Evolutionary conservation across 116 monocot genomes (phyloP), one percentile per base, ranked within the genome.

Genomic region (Trichopus zeylanicus): DNA sequence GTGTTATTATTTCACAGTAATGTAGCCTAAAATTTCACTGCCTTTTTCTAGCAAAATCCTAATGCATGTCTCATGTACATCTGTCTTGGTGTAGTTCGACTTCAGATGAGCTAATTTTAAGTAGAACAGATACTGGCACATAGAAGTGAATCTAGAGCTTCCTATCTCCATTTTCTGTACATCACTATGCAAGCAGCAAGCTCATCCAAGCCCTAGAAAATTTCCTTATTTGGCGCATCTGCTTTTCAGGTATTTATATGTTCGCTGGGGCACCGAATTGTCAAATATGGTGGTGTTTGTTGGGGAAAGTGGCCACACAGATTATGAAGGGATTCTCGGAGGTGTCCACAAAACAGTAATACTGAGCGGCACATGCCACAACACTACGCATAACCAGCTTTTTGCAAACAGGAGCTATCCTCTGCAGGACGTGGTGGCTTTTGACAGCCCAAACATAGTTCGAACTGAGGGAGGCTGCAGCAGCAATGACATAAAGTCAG

Each of bases 321-420:
- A 98, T 69, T 91, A 87, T 31, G 91, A 98, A 38, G 88, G 85
- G 53, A 47, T 98, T 55, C 70, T 98, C 11, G 81, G 82, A 53
- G 98, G 98, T 5, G 72, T 87, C 20, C 91, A 88, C 69, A 98
- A 88, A 67, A 87, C 91, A 4, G 58, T 98, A 20, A 76, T 98
- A 53, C 65, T 98, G 34, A 87, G 75, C 29, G 91, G 88, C 46
- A 64, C 70, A 34, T 84, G 82, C 53, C 6, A 26, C 9, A 77
- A 72, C 23, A 46, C 52, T 15, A 53, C 70, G 15, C 56, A 52
- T 29, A 84, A 60, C 38, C 72, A 70, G 19, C 59, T 84, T 23
- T 68, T 70, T 32, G 62, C 73, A 15, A 32, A 42, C 49, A 74
- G 77, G 57, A 63, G 62, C 68, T 82, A 87, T 60, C 63, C 81